phyloP scores from a whole-genome alignment of 352 stramenopile species.

The Phytophthora nicotianae region DNA sequence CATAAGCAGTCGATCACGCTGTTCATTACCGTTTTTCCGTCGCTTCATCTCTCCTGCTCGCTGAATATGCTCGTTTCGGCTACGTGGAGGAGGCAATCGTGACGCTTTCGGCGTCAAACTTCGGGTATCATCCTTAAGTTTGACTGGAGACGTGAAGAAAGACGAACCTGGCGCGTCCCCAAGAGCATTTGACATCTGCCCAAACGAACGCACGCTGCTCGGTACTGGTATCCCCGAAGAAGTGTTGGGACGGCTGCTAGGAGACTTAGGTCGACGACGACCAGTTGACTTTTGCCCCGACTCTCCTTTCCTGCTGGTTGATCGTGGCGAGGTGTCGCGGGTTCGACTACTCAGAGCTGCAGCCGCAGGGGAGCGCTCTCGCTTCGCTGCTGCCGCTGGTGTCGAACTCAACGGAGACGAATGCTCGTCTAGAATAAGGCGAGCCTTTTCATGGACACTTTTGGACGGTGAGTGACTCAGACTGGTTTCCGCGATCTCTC shows the following conservation, averaged over 20 bases:
- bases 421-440: conserved; percentile 69
- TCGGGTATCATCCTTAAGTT: conserved; percentile 31
- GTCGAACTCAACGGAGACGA: conserved; percentile 11
- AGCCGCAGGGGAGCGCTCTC: conserved; percentile 11
- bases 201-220: conserved; percentile 34
- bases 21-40: conserved; percentile 43
- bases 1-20: conserved; percentile 52
- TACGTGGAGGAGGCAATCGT: conserved; percentile 45
- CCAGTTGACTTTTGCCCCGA: conserved; percentile 22
- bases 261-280: conserved; percentile 38
- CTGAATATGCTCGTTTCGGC: conserved; percentile 44
- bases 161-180: conserved; percentile 25
- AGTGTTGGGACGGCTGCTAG: conserved; percentile 34
- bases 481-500: conserved; percentile 65
- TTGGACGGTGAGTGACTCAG: conserved; percentile 65
- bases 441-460: conserved; percentile 63
- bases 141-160: conserved; percentile 45
- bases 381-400: conserved; percentile 8
- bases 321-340: conserved; percentile 21
- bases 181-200: conserved; percentile 34
- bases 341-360: conserved; percentile 12
- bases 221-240: conserved; percentile 18
- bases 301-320: conserved; percentile 17
- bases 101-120: conserved; percentile 26
- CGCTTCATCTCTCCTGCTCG: conserved; percentile 36